Evolutionary conservation across 139 green algal species (phyloP), one percentile per base, ranked within the genome.

Genomic region (Limnomonas spitsbergensis): DNA sequence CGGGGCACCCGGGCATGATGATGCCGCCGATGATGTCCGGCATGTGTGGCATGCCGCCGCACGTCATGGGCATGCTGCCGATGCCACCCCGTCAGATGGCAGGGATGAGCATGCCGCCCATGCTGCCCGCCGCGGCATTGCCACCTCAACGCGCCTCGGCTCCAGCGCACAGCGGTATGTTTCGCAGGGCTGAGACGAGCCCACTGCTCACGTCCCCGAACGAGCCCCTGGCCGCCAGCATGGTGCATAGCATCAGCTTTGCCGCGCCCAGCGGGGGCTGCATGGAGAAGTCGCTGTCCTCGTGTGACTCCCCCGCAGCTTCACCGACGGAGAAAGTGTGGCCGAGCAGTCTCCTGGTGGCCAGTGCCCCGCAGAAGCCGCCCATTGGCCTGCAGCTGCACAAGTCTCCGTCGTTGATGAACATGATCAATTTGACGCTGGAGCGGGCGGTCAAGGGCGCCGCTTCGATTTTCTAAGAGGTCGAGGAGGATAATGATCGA

Each of bases 371-470:
- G 38, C 38, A 52, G 75, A 39, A 37, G 76, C 76, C 76, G 35
- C 69, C 77, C 36, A 77, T 82, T 4, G 78, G 78, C 2, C 78
- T 82, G 38, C 61, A 78, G 37, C 70, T 82, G 14, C 77, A 82
- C 36, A 82, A 82, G 71, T 78, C 69, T 40, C 78, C 78, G 2
- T 77, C 66, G 34, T 56, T 82, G 32, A 39, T 76, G 9, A 71
- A 82, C 39, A 66, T 82, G 29, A 82, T 82, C 26, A 78, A 70
- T 0, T 32, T 53, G 40, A 68, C 38, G 26, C 38, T 79, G 35
- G n/a, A 29, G 24, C 34, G 47, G 14, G 47, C 47, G 14, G 20
- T 61, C 14, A 61, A 61, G 47, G 47, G 47, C 14, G 47, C 47
- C 14, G 47, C 47, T 61, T n/a, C n/a, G n/a, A n/a, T n/a, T n/a